Evolutionary conservation across 176 grass and related monocot species (phyloP).

Genomic region (Triticum dicoccoides): DNA sequence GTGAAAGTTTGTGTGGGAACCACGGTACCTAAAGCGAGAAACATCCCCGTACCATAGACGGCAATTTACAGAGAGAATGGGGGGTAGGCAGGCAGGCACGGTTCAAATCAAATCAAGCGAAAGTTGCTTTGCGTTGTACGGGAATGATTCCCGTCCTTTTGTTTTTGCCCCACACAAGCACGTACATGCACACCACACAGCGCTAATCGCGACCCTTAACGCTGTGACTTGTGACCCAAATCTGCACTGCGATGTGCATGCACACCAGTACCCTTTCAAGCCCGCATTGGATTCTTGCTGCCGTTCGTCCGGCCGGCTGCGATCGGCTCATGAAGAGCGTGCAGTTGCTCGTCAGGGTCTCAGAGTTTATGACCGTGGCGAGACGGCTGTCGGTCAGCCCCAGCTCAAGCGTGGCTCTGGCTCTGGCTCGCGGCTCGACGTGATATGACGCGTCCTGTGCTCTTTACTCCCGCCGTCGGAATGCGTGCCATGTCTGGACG

Average conservation of each 20-base stretch:
- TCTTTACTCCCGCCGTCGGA: neutral
- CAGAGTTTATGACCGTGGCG: neutral
- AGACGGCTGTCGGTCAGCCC: neutral
- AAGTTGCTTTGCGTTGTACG: constrained; percentile 22
- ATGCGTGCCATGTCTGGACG: constrained; percentile 23
- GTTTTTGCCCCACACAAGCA: neutral
- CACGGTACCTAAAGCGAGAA: neutral
- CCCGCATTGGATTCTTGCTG: constrained; percentile 27
- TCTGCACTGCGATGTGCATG: neutral
- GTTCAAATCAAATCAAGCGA: neutral
- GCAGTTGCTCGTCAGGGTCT: neutral
- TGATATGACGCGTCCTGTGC: constrained; percentile 21
- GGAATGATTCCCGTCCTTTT: constrained; percentile 13
- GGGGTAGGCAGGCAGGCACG: neutral
- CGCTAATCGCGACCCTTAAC: neutral
- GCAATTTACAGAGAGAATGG: neutral
- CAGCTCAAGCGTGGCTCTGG: neutral
- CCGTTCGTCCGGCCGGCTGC: neutral
- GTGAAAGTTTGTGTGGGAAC: neutral
- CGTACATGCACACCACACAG: neutral
- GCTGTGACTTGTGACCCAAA: neutral
- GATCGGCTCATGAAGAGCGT: neutral
- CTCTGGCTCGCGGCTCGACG: constrained; percentile 20
- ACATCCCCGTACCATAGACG: neutral
- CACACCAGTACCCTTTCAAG: neutral